Conservation (phyloP, 805 yeast species). For the Candida hispaniensis region DNA sequence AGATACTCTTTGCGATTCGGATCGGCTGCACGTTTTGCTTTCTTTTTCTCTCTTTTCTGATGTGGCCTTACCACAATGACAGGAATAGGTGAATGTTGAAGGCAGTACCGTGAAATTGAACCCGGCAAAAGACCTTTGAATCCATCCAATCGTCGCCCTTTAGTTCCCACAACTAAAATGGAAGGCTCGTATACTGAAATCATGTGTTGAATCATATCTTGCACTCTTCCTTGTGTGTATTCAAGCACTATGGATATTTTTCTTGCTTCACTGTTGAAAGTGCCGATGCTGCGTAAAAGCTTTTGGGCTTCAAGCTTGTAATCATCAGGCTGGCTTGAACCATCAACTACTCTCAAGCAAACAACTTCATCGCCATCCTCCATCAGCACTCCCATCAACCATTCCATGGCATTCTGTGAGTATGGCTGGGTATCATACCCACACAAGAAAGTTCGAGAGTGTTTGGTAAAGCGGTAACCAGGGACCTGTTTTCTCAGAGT, state of each 20-base stretch:
- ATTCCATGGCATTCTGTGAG: constrained; percentile 35
- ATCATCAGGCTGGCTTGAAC: no score
- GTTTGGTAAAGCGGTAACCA: constrained; percentile 30
- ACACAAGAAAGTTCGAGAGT: constrained; percentile 36
- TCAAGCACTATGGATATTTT: constrained; percentile 37
- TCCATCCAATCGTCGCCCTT: constrained; percentile 33
- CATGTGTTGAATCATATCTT: constrained; percentile 33
- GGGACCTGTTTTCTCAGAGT: no score
- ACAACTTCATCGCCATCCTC: constrained; percentile 39
- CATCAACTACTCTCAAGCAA: constrained; percentile 35
- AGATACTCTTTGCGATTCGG: no score
- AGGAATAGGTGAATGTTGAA: constrained; percentile 39
- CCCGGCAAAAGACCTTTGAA: constrained; percentile 36
- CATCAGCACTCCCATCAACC: constrained; percentile 37
- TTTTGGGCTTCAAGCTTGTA: constrained; percentile 32
- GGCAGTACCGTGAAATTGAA: constrained; percentile 38
- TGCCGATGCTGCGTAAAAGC: constrained; percentile 28
- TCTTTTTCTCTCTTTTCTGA: constrained; percentile 27
- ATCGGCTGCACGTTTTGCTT: constrained; percentile 29
- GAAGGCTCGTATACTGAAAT: constrained; percentile 38
- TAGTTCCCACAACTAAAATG: constrained; percentile 37
- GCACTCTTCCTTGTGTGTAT: constrained; percentile 36
- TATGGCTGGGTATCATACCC: constrained; percentile 36
- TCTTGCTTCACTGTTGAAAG: constrained; percentile 30
- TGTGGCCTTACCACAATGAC: constrained; percentile 37